These are phyloP conservation scores for Melampsora larici-populina DNA, from an alignment of 1,284 basidiomycete genomes.

Conservation along the genomic window DNA sequence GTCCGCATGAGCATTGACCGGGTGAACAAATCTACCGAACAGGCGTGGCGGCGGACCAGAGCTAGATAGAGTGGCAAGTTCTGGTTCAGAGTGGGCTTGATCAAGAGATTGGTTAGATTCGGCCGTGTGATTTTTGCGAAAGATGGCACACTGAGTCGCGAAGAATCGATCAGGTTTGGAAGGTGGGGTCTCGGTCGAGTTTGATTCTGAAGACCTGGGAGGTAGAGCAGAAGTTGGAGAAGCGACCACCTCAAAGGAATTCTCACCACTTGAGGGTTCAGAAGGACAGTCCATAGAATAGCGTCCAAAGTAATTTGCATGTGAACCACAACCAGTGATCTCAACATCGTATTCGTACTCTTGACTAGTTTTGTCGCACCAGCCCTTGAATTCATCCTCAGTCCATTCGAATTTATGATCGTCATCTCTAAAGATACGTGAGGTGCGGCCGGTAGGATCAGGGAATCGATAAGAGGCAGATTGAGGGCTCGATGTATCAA, in stretches of 20 bases:
- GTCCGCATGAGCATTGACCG: neutral
- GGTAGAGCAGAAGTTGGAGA: neutral
- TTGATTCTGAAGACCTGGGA: neutral
- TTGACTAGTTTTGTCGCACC: slow-evolving; percentile 6
- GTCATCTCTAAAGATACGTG: slow-evolving; percentile 21
- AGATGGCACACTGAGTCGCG: slow-evolving; percentile 33
- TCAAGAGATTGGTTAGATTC: neutral
- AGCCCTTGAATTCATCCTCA: slow-evolving; percentile 10
- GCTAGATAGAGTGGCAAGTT: neutral
- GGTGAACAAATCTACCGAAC: neutral
- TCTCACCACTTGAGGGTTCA: neutral
- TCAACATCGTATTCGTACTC: slow-evolving; percentile 24
- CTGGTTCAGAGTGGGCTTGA: neutral
- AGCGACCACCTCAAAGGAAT: neutral
- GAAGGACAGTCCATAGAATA: neutral
- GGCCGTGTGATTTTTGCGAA: neutral
- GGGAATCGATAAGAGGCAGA: slow-evolving; percentile 10
- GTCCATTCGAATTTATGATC: slow-evolving; percentile 43
- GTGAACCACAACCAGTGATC: slow-evolving; percentile 35
- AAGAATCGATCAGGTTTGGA: slow-evolving; percentile 19
- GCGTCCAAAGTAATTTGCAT: slow-evolving; percentile 22
- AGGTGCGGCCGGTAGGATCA: slow-evolving; percentile 32
- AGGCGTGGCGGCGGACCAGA: neutral
- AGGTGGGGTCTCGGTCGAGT: neutral
- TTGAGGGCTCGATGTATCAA: neutral